These are phyloP conservation scores for Xerocomellus intermedius DNA, from an alignment of 768 basidiomycete genomes.

Conservation along the genomic window DNA sequence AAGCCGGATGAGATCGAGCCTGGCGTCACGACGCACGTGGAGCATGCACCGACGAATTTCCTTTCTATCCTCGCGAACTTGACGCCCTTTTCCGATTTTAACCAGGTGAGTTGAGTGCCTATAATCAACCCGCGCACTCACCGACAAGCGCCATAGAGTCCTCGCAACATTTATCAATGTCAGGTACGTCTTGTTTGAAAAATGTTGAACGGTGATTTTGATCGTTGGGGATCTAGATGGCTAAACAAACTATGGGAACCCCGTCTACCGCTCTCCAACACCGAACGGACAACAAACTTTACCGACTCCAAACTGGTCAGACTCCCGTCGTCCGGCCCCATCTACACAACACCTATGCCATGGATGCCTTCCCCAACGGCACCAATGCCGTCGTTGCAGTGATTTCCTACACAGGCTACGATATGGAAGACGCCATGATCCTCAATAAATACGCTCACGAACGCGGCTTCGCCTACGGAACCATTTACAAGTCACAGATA, in stretches of 20 bases:
- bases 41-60: slow-evolving; percentile 93
- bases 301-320: slow-evolving; percentile 93
- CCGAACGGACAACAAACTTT: slow-evolving; percentile 97
- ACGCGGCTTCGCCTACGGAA: slow-evolving; percentile 95
- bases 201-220: neutral
- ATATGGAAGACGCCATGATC: slow-evolving; percentile 99
- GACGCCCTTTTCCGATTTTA: slow-evolving; percentile 99
- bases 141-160: slow-evolving; percentile 49
- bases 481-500: slow-evolving; percentile 92
- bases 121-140: neutral
- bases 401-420: slow-evolving; percentile 99
- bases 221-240: slow-evolving; percentile 69
- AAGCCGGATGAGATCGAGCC: slow-evolving; percentile 80
- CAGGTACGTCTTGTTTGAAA: slow-evolving; percentile 49
- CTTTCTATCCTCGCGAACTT: slow-evolving; percentile 95
- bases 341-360: slow-evolving; percentile 91
- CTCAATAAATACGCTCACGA: slow-evolving; percentile 98
- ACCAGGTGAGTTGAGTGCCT: slow-evolving; percentile 64
- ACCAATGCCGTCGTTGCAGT: slow-evolving; percentile 99
- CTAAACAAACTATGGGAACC: slow-evolving; percentile 99
- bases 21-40: slow-evolving; percentile 84
- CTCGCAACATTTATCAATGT: slow-evolving; percentile 91
- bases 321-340: slow-evolving; percentile 91
- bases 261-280: slow-evolving; percentile 89
- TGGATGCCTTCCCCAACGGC: slow-evolving; percentile 98